Conservation (phyloP, 108 stramenopile species). For the Aureococcus anophagefferens region DNA sequence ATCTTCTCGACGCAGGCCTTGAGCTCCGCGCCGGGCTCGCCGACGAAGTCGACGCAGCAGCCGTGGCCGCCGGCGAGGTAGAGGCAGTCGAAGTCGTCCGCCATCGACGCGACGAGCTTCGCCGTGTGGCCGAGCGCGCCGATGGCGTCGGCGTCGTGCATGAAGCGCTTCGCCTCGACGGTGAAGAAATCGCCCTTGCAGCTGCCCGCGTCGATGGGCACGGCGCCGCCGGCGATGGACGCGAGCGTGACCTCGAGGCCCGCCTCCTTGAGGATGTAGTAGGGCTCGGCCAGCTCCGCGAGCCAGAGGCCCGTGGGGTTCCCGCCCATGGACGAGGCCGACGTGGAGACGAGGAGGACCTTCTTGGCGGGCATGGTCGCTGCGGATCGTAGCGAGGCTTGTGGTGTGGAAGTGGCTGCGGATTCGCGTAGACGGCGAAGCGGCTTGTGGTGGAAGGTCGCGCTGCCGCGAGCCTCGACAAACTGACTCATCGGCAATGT, state of each 20-base stretch:
- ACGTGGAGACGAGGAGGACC: not conserved
- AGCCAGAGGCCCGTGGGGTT: constrained; percentile 63
- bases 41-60: constrained; percentile 52
- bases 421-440: too few species aligned
- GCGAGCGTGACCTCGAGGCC: constrained; percentile 58
- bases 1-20: constrained; percentile 53
- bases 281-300: constrained; percentile 62
- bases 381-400: too few species aligned
- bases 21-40: constrained; percentile 25
- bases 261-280: constrained; percentile 52
- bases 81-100: constrained; percentile 48
- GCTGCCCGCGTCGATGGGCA: constrained; percentile 53
- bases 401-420: too few species aligned
- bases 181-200: too few species aligned
- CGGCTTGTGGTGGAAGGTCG: too few species aligned
- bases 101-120: constrained; percentile 37
- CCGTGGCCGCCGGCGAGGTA: constrained; percentile 64
- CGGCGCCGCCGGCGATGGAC: constrained; percentile 46
- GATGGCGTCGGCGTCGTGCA: constrained; percentile 56
- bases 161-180: constrained; percentile 23
- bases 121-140: constrained; percentile 42
- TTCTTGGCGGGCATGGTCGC: too few species aligned
- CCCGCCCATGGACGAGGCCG: not conserved
- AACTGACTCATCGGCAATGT: too few species aligned
- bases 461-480: too few species aligned